These are phyloP conservation scores for Cyanidioschyzon merolae DNA, from an alignment of 23 red algal species.

Conservation along the genomic window DNA sequence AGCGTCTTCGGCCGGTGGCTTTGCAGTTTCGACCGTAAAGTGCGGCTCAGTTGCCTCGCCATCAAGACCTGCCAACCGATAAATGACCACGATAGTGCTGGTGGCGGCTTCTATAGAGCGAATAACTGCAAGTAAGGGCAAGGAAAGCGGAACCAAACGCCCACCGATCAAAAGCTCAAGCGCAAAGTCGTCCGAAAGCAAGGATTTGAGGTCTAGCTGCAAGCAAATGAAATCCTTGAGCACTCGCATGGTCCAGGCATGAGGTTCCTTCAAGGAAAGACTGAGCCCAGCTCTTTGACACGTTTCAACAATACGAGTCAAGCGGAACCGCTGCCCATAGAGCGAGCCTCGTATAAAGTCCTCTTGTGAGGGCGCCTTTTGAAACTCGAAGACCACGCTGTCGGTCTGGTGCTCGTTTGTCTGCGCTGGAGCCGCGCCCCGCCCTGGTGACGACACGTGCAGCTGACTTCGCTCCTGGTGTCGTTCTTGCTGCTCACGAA, in stretches of 20 bases:
- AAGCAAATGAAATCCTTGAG: conserved; percentile 71
- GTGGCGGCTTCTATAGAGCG: conserved; percentile 26
- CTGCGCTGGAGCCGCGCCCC: too few species aligned
- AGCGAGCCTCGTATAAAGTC: conserved; percentile 72
- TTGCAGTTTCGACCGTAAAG: conserved; percentile 35
- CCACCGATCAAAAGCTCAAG: conserved; percentile 73
- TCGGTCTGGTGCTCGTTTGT: not conserved
- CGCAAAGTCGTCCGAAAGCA: conserved; percentile 76
- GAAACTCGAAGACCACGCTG: not conserved
- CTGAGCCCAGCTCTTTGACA: not conserved
- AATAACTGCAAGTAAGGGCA: conserved; percentile 46
- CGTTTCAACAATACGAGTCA: not conserved
- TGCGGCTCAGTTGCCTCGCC: conserved; percentile 70
- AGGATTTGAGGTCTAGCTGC: conserved; percentile 51
- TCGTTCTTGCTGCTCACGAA: not conserved
- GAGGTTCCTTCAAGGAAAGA: not conserved
- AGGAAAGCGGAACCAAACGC: conserved; percentile 49
- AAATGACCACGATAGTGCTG: conserved; percentile 48
- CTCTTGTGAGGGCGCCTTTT: conserved; percentile 71
- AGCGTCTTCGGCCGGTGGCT: not conserved
- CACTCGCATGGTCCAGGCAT: conserved; percentile 34
- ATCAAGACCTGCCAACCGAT: conserved; percentile 66
- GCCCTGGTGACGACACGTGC: too few species aligned
- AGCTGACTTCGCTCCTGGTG: too few species aligned
- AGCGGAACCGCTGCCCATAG: conserved; percentile 35